Base-by-base conservation (phyloP, 169 alveolate genomes). In the Pseudocohnilembus persalinus region DNA sequence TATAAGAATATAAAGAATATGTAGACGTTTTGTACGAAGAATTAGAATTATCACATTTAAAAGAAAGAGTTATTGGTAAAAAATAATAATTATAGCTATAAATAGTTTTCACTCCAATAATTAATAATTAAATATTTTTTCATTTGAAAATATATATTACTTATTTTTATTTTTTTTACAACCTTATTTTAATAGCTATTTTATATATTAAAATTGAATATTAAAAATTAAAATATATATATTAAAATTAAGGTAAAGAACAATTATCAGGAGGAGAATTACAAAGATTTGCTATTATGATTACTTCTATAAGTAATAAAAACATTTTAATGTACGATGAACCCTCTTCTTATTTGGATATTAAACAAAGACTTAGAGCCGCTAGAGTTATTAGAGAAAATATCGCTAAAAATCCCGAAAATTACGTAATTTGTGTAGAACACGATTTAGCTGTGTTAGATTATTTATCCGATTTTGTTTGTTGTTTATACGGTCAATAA, bases 391-490 rank as follows among this genome's bases (percentile, higher is more conserved):
- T 98, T 31, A 95, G 99, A 33, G 91, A 93, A 35, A 88, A 96
- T 29, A 92, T 98, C 29, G 83, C 90, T 27, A 49, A 20, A 49
- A 20, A 49, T 49, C 96, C 94, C 75, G 99, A 98, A 82, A 97
- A 98, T 85, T 99, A 98, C 91, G 97, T 99, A 31, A 97, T 98
- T 72, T 90, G 90, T 89, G 97, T 98, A 1, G 99, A 99, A 94
- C 99, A 99, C 94, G 99, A 99, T 90, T 94, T 99, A 82, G 98
- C 99, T n/a, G 99, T 99, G 64, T 93, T 98, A 83, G 99, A 99
- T 93, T 99, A 99, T 91, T 90, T 99, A 82, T 97, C 99, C 32
- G 99, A 99, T 92, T 98, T 95, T 93, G 97, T 99, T 29, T 99
- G 99, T 89, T 98, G 99, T 80, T 96, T 99, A 76, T 99, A 99